phyloP scores from a whole-genome alignment of 306 rosid genomes.

The Fagus crenata region DNA sequence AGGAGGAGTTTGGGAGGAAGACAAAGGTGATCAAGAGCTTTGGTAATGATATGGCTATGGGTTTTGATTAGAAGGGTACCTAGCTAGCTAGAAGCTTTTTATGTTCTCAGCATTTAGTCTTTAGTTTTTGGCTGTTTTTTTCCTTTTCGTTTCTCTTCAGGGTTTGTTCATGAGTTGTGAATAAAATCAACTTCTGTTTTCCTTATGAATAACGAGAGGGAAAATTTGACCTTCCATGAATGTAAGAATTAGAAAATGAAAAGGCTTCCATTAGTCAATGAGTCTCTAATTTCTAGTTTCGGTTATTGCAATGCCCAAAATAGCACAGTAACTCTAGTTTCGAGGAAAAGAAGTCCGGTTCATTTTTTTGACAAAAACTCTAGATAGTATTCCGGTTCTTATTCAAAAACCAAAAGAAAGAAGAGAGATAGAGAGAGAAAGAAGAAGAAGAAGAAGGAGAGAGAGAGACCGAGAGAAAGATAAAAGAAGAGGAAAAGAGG shows the following conservation, averaged over 20 bases:
- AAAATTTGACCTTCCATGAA: not conserved
- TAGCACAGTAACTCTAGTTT: too few relatives aligned
- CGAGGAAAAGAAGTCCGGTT: too few relatives aligned
- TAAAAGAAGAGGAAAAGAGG: too few relatives aligned
- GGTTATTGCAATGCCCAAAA: too few relatives aligned
- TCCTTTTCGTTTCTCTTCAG: not conserved
- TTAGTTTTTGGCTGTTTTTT: not conserved
- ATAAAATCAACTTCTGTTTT: slow-evolving; percentile 22
- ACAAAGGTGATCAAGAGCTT: slow-evolving; percentile 26
- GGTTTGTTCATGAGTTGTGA: slow-evolving; percentile 25
- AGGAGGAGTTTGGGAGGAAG: slow-evolving; percentile 8
- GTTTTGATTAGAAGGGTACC: slow-evolving; percentile 24
- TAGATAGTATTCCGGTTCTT: too few relatives aligned
- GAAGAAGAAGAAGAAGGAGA: too few relatives aligned
- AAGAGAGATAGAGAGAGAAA: too few relatives aligned
- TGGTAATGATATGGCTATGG: slow-evolving; percentile 35
- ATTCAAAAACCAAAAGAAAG: too few relatives aligned
- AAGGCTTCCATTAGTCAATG: not conserved
- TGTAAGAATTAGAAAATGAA: not conserved
- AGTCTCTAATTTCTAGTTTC: too few relatives aligned
- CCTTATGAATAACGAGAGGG: not conserved
- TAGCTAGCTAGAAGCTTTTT: not conserved
- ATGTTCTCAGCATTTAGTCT: not conserved
- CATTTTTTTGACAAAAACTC: too few relatives aligned
- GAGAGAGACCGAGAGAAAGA: too few relatives aligned